A percentile compares a stretch with the other conserved stretches of the same genome.
phyloP scores from a whole-genome alignment of 805 yeast genomes.

The Saccharomycopsis schoenii region DNA sequence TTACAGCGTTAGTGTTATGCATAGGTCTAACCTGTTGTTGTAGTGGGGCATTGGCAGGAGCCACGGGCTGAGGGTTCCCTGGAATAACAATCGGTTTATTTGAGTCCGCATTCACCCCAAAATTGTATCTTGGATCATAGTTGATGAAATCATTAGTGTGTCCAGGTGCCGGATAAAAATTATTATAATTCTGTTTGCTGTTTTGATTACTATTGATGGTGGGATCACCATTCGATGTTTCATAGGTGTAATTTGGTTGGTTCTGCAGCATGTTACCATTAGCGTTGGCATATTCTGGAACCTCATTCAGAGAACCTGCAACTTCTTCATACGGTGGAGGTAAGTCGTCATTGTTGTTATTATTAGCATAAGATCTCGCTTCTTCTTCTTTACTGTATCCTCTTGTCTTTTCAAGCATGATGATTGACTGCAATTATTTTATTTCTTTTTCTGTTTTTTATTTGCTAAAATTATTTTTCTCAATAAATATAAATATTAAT shows the following conservation, averaged over 20 bases:
- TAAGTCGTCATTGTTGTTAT: not conserved
- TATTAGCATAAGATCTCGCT: not conserved
- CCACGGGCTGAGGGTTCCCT: slow-evolving; percentile 3
- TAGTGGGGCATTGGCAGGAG: not conserved
- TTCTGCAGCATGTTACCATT: not conserved
- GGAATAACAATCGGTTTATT: not conserved
- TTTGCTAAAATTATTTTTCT: not conserved
- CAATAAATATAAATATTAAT: too few species aligned
- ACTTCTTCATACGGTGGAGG: not conserved
- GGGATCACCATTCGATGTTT: too few species aligned
- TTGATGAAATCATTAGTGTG: not conserved
- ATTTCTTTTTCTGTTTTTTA: not conserved
- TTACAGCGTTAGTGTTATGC: not conserved
- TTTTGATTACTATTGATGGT: too few species aligned
- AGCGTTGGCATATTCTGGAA: not conserved
- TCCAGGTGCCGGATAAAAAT: not conserved
- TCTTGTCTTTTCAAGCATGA: not conserved
- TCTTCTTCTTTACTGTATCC: not conserved
- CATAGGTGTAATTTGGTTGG: not conserved
- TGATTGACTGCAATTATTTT: not conserved
- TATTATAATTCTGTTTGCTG: not conserved
- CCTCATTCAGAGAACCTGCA: not conserved
- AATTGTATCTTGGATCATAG: not conserved
- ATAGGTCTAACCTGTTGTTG: slow-evolving; percentile 1
- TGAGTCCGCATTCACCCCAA: not conserved